Evolutionary conservation across 345 rosid genomes (phyloP).

Genomic region (Streptanthus diversifolius): DNA sequence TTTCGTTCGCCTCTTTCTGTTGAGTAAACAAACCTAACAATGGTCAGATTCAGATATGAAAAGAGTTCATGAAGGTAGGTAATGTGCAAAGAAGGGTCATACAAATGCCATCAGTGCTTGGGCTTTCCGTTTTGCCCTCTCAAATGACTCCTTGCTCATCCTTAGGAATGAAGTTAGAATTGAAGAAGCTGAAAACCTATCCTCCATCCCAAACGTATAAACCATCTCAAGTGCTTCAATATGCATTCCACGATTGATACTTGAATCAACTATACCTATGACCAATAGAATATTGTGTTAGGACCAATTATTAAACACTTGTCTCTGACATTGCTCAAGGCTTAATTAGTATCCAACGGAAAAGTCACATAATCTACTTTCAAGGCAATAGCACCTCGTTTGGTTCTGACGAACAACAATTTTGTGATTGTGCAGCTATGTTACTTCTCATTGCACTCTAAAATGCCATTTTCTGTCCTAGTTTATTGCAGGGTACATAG

Average conservation of each 20-base stretch:
- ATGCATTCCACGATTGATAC: conserved; percentile 50
- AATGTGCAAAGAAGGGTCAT: conserved; percentile 20
- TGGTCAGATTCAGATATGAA: neutral
- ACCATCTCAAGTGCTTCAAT: conserved; percentile 65
- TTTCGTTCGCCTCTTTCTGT: conserved; percentile 55
- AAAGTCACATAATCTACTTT: neutral
- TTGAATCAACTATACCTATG: conserved; percentile 51
- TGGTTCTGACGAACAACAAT: neutral
- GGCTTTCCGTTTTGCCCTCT: conserved; percentile 39
- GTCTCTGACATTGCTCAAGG: neutral
- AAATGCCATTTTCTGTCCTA: neutral
- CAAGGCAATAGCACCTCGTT: neutral
- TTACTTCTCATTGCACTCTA: neutral
- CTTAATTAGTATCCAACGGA: neutral
- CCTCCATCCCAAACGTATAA: conserved; percentile 52
- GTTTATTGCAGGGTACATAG: conserved; percentile 1
- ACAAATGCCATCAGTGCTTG: conserved; percentile 40
- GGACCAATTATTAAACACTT: neutral
- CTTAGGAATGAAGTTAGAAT: conserved; percentile 49
- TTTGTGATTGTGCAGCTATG: neutral
- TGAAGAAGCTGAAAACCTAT: conserved; percentile 48
- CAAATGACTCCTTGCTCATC: conserved; percentile 47
- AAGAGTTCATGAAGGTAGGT: neutral
- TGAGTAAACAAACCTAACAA: conserved; percentile 1
- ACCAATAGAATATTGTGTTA: conserved; percentile 9